Evolutionary conservation across 2,329 filamentous ascomycete species (phyloP), one percentile per base, ranked within the genome.

Genomic region (Diaporthe ilicicola): DNA sequence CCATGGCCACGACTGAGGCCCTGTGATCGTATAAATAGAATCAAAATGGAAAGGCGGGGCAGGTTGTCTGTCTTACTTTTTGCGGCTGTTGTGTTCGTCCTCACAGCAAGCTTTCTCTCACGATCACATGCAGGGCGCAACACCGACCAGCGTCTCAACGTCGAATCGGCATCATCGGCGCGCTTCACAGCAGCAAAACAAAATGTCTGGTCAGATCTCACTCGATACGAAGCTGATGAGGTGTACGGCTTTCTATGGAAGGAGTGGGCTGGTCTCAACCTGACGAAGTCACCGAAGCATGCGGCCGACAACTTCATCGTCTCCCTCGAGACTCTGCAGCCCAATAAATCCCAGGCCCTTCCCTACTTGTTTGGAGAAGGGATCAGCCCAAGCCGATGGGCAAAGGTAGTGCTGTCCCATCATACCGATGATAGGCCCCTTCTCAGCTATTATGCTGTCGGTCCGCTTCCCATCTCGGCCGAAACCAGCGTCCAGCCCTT

Each of bases 381-480:
- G 0, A 51, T 72, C 12, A 70, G 74, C 5, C 84, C 85, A 1
- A 69, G 77, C 13, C 80, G 82, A 17, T 87, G 83, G 76, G 85
- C 85, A 34, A 78, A 84, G 27, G 84, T 80, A 1, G 82, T 86
- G 65, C 81, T 87, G 50, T 84, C 84, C 51, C 80, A 84, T 70
- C 82, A 83, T 13, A 83, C 81, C 0, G 83, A 81, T 55, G 73
- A 74, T 4, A 79, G 81, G 15, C 84, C 84, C 1, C 80, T 83
- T 34, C 83, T 82, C 6, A 82, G 85, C 69, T 84, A 87, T 73
- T 86, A 83, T 73, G 84, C 85, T 79, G 81, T 87, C 34, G 85
- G 85, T 0, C 85, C 86, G 2, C 79, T 87, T 4, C 86, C 85
- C 2, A 78, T 86, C 4, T 77, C 76, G 9, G 66, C 74, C 24